phyloP scores from a whole-genome alignment of 108 stramenopile species.

The Chaetoceros tenuissimus region DNA sequence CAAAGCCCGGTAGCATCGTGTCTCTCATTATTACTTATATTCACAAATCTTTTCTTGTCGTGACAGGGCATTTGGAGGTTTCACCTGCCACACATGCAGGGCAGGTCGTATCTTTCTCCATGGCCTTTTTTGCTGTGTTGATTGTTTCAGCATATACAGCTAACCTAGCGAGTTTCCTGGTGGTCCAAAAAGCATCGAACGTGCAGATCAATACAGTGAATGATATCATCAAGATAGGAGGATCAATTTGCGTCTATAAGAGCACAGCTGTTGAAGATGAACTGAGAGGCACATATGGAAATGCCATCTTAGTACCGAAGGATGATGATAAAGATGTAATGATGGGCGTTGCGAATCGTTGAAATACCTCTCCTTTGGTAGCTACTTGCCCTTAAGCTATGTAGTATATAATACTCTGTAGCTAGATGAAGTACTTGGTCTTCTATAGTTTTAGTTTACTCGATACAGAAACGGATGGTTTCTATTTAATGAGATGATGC shows the following conservation, averaged over 20 bases:
- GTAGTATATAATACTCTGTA: too few relatives aligned
- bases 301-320: conserved; percentile 10
- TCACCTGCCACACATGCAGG: conserved; percentile 5
- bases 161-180: conserved; percentile 28
- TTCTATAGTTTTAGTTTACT: too few relatives aligned
- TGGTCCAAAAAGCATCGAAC: conserved; percentile 2
- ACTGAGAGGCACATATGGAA: conserved; percentile 10
- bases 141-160: conserved; percentile 26
- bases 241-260: conserved; percentile 15
- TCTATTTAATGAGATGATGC: too few relatives aligned
- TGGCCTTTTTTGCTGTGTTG: conserved; percentile 31
- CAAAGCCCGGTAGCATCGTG: not conserved
- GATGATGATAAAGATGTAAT: conserved; percentile 5
- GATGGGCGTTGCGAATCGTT: conserved; percentile 8
- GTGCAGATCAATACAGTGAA: conserved; percentile 15
- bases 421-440: too few relatives aligned
- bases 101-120: conserved; percentile 9
- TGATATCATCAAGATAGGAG: conserved; percentile 7
- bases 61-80: conserved; percentile 12
- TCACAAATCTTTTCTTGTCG: conserved; percentile 7
- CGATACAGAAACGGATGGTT: too few relatives aligned
- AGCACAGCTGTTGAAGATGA: conserved; percentile 1
- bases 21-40: conserved; percentile 3
- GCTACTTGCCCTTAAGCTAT: too few relatives aligned
- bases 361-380: too few relatives aligned